Conservation (phyloP, 495 filamentous ascomycete genomes). For the Sphaerosporella brunnea region DNA sequence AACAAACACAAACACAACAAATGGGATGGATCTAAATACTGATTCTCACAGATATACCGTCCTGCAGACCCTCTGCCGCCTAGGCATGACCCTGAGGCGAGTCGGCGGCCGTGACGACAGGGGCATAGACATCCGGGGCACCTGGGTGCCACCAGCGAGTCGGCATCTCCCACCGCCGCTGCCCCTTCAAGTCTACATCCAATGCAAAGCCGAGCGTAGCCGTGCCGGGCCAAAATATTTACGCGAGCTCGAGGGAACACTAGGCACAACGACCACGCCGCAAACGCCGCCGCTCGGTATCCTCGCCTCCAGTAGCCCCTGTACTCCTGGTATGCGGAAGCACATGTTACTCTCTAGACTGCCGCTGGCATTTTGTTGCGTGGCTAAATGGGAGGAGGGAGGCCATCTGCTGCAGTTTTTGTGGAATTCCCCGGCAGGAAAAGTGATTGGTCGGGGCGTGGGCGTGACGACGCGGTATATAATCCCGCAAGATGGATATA, state of each 20-base stretch:
- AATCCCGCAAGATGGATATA: no score
- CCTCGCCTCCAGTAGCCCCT: slow-evolving; percentile 13
- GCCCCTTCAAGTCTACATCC: slow-evolving; percentile 45
- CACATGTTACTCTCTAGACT: slow-evolving; percentile 14
- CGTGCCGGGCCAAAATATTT: slow-evolving; percentile 44
- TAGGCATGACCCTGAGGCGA: slow-evolving; percentile 50
- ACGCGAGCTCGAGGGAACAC: slow-evolving; percentile 72
- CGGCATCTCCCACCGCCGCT: slow-evolving; percentile 13
- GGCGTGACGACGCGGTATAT: slow-evolving; percentile 1
- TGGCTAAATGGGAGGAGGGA: slow-evolving; percentile 7
- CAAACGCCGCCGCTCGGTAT: slow-evolving; percentile 28
- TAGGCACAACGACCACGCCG: slow-evolving; percentile 43
- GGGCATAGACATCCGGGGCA: slow-evolving; percentile 72
- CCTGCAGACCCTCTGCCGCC: slow-evolving; percentile 38
- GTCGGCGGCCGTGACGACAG: slow-evolving; percentile 57
- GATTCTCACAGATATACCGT: slow-evolving; percentile 49
- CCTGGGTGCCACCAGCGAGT: slow-evolving; percentile 54
- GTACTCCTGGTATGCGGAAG: slow-evolving; percentile 14
- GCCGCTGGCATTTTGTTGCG: slow-evolving; percentile 17
- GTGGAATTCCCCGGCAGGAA: slow-evolving; percentile 14
- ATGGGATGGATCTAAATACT: no score
- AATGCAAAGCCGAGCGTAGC: slow-evolving; percentile 56
- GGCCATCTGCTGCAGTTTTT: slow-evolving; percentile 18
- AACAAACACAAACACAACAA: not conserved
- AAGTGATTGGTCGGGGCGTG: slow-evolving; percentile 3